Evolutionary conservation across 345 rosid genomes (phyloP).

Genomic region (Trapa incisa): DNA sequence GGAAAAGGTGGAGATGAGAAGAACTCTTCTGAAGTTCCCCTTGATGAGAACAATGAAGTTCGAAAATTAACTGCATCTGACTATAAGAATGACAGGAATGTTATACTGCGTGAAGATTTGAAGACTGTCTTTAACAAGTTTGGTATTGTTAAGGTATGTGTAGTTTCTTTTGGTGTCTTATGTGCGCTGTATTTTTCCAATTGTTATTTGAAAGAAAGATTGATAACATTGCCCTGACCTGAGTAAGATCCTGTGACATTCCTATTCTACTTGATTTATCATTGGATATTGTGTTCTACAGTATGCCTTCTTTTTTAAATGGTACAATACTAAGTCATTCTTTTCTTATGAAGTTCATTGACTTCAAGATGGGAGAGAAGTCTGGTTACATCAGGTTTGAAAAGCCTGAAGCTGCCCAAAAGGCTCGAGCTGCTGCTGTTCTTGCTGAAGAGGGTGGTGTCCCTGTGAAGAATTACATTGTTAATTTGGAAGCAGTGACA

Average conservation of each 20-base stretch:
- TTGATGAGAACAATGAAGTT: conserved; percentile 24
- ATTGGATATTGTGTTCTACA: neutral
- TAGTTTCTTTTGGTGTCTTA: conserved; percentile 5
- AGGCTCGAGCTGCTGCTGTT: conserved; percentile 92
- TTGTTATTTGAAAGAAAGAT: neutral
- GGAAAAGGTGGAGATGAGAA: conserved; percentile 19
- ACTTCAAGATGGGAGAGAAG: conserved; percentile 74
- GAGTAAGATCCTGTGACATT: neutral
- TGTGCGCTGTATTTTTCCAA: neutral
- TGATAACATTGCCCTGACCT: neutral
- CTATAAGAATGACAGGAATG: conserved; percentile 44
- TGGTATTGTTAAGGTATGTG: conserved; percentile 71
- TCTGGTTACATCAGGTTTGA: conserved; percentile 77
- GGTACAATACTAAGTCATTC: conserved; percentile 3
- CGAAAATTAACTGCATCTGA: conserved; percentile 36
- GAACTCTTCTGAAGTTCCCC: conserved; percentile 30
- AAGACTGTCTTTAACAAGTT: conserved; percentile 55
- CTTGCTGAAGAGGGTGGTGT: conserved; percentile 76
- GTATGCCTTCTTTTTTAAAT: neutral
- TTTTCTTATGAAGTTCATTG: conserved; percentile 44
- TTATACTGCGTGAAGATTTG: conserved; percentile 86
- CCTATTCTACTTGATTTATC: neutral
- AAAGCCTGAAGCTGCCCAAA: conserved; percentile 78
- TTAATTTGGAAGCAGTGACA: conserved; percentile 68
- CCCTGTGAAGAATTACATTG: conserved; percentile 60